Percentiles rank a stretch among this genome's conserved stretches.
Conservation (phyloP, 345 rosid species). For the Rhodamnia rubescens region DNA sequence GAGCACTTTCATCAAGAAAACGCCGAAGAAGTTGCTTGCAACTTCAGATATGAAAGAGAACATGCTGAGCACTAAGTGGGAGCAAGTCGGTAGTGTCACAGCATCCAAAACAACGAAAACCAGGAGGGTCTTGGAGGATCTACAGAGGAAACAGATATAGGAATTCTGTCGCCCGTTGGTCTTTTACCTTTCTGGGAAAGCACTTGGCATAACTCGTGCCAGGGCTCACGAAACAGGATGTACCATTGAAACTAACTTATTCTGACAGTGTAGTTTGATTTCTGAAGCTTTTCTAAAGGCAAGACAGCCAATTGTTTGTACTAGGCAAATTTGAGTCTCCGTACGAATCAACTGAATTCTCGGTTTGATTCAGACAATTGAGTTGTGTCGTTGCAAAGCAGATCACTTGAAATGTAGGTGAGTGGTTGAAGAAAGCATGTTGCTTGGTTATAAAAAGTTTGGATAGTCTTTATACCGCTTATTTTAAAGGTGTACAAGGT, state of each 20-base stretch:
- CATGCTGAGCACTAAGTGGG: conserved; percentile 1
- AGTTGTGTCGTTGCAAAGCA: neutral
- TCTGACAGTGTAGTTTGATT: neutral
- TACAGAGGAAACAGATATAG: conserved; percentile 4
- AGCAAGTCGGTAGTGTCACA: neutral
- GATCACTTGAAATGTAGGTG: neutral
- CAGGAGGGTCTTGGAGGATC: conserved; percentile 17
- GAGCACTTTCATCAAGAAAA: neutral
- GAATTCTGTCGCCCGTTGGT: neutral
- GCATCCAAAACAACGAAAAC: neutral
- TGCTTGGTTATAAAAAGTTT: neutral
- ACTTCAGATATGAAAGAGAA: conserved; percentile 20
- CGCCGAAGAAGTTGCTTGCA: neutral
- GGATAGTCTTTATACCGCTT: neutral
- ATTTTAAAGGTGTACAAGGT: neutral
- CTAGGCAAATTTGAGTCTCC: neutral
- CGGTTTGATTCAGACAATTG: neutral
- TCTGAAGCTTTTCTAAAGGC: neutral
- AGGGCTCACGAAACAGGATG: neutral
- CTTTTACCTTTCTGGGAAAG: neutral
- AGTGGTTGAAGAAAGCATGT: neutral
- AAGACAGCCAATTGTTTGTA: neutral
- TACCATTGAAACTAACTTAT: neutral
- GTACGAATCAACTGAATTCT: neutral
- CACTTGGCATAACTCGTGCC: neutral